Evolutionary conservation across 2,329 filamentous ascomycete genomes (phyloP).

Genomic region (Talaromyces piceae): DNA sequence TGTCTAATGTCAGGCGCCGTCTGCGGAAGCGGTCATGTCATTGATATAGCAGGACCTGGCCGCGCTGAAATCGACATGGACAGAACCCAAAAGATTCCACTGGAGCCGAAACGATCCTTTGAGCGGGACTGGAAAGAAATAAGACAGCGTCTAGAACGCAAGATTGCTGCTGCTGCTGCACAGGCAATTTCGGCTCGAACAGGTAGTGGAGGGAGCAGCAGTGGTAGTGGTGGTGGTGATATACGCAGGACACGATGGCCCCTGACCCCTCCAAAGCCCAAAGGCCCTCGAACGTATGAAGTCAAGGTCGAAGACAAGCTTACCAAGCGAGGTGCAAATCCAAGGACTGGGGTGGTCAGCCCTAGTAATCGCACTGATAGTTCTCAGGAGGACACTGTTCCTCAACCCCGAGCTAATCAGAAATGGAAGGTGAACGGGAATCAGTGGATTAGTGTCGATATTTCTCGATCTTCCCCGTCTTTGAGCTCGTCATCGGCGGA

Average conservation of each 20-base stretch:
- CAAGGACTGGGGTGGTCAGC: constrained; percentile 31
- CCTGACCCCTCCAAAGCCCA: constrained; percentile 4
- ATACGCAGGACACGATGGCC: constrained; percentile 8
- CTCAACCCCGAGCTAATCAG: constrained; percentile 11
- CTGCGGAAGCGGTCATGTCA: constrained; percentile 4
- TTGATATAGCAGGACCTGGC: not conserved
- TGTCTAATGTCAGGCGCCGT: constrained; percentile 7
- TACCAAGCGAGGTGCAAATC: constrained; percentile 25
- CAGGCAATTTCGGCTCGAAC: constrained; percentile 10
- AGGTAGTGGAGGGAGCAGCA: constrained; percentile 5
- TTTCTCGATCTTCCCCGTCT: constrained; percentile 17
- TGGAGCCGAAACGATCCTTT: constrained; percentile 8
- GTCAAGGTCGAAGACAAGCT: constrained; percentile 28
- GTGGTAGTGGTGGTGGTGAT: not conserved
- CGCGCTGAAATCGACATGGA: constrained; percentile 6
- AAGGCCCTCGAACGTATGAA: constrained; percentile 5
- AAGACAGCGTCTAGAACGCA: constrained; percentile 10
- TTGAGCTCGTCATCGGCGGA: constrained; percentile 12
- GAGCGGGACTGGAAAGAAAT: constrained; percentile 12
- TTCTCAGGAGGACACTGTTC: constrained; percentile 12
- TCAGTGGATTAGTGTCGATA: constrained; percentile 27
- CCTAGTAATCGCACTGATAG: constrained; percentile 22
- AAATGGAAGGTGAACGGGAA: constrained; percentile 30
- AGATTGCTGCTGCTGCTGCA: constrained; percentile 10
- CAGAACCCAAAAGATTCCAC: not conserved